A percentile compares a stretch with the other conserved stretches of the same genome.
These are phyloP conservation scores for Mycena chlorophos DNA, from an alignment of 768 basidiomycete genomes.

Conservation along the genomic window DNA sequence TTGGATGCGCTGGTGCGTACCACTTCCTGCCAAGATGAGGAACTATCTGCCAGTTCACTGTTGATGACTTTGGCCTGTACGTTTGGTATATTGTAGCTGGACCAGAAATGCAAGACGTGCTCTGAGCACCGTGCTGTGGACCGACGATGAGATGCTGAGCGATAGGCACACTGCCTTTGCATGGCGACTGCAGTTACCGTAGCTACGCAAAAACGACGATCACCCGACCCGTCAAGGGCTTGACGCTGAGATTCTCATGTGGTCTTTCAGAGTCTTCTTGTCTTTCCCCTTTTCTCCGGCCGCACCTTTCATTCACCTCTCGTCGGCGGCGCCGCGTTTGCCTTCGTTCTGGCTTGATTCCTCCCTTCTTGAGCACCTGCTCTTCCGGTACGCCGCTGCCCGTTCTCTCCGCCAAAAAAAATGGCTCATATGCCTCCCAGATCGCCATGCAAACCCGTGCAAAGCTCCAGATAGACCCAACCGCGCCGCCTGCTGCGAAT, in stretches of 20 bases:
- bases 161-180: no score
- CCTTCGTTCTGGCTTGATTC: slow-evolving; percentile 5
- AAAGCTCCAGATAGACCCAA: slow-evolving; percentile 24
- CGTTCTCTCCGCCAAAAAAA: background rate
- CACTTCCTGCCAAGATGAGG: no score
- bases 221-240: background rate
- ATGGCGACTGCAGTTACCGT: background rate
- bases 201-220: background rate
- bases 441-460: slow-evolving; percentile 12
- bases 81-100: no score
- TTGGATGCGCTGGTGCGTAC: no score
- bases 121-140: no score
- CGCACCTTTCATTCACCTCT: background rate
- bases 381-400: background rate
- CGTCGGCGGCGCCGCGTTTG: slow-evolving; percentile 18
- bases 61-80: no score
- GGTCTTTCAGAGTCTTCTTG: background rate
- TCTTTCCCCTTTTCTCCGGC: slow-evolving; percentile 6
- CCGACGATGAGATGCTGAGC: no score
- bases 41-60: no score
- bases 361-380: background rate
- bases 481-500: slow-evolving; percentile 4
- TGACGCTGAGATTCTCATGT: background rate
- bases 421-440: background rate
- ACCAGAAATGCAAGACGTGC: no score